Percentiles rank a stretch among this genome's conserved stretches.
Conservation (phyloP, 108 stramenopile species). For the Cylindrotheca fusiformis region DNA sequence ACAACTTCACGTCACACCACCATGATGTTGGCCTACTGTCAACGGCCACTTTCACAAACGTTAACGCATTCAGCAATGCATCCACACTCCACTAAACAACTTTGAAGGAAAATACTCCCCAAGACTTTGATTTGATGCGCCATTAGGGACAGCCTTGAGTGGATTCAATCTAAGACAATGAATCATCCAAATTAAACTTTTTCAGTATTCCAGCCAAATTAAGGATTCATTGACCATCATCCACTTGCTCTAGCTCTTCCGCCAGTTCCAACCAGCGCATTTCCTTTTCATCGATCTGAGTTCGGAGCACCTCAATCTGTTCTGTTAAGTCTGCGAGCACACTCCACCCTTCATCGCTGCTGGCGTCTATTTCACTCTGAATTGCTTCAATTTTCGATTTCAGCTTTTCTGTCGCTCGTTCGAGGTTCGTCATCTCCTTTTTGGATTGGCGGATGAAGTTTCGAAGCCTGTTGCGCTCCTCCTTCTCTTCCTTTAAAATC, state of each 20-base stretch:
- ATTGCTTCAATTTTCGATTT: conserved; percentile 42
- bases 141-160: too few species aligned
- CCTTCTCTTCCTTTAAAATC: conserved; percentile 67
- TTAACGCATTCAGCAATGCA: too few species aligned
- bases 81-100: too few species aligned
- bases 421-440: conserved; percentile 63
- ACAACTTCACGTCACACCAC: too few species aligned
- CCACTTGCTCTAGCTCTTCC: conserved; percentile 43
- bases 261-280: conserved; percentile 78
- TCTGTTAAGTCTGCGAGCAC: conserved; percentile 75
- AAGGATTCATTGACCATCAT: too few species aligned
- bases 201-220: too few species aligned
- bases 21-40: too few species aligned
- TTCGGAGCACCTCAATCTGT: conserved; percentile 52
- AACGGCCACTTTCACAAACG: too few species aligned
- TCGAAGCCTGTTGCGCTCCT: conserved; percentile 47
- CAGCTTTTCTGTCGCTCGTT: conserved; percentile 61
- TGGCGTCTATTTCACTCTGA: conserved; percentile 55
- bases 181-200: too few species aligned
- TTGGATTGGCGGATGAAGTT: conserved; percentile 66
- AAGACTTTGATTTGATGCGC: too few species aligned
- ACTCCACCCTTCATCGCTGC: conserved; percentile 71
- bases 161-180: too few species aligned
- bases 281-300: conserved; percentile 77
- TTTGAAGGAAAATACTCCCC: too few species aligned